Percentiles rank a stretch among this genome's conserved stretches.
phyloP scores from a whole-genome alignment of 148 eudicot genomes.

The Chenopodium suecicum region DNA sequence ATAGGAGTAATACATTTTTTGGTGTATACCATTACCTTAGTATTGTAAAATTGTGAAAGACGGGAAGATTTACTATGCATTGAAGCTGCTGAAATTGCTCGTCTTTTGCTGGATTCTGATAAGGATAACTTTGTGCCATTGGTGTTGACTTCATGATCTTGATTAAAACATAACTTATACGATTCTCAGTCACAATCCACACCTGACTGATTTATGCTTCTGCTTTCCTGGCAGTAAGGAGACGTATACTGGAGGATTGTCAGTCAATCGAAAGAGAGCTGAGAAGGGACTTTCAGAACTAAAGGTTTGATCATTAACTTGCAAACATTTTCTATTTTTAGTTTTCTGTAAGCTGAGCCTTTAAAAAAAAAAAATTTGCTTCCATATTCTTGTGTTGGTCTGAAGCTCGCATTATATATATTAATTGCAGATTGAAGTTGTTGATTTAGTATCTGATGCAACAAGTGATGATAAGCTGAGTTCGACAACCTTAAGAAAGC shows the following conservation, averaged over 20 bases:
- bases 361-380: neutral
- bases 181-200: neutral
- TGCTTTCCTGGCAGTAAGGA: slow-evolving; percentile 64
- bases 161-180: neutral
- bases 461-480: slow-evolving; percentile 75
- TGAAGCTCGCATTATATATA: neutral
- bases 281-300: slow-evolving; percentile 68
- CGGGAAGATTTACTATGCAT: too few species aligned
- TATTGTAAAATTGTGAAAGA: too few species aligned
- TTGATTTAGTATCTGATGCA: slow-evolving; percentile 71
- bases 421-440: slow-evolving; percentile 82
- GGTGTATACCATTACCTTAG: too few species aligned
- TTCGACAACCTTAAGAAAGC: slow-evolving; percentile 75
- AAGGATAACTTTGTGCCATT: neutral
- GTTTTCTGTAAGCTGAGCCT: neutral
- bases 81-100: neutral
- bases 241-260: slow-evolving; percentile 74
- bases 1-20: too few species aligned
- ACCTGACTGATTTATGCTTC: neutral
- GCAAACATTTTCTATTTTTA: neutral
- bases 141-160: neutral
- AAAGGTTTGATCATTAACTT: slow-evolving; percentile 43
- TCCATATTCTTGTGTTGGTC: neutral
- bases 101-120: neutral
- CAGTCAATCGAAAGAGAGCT: slow-evolving; percentile 74